Evolutionary conservation across 345 rosid genomes (phyloP).

Genomic region (Acer campestre): DNA sequence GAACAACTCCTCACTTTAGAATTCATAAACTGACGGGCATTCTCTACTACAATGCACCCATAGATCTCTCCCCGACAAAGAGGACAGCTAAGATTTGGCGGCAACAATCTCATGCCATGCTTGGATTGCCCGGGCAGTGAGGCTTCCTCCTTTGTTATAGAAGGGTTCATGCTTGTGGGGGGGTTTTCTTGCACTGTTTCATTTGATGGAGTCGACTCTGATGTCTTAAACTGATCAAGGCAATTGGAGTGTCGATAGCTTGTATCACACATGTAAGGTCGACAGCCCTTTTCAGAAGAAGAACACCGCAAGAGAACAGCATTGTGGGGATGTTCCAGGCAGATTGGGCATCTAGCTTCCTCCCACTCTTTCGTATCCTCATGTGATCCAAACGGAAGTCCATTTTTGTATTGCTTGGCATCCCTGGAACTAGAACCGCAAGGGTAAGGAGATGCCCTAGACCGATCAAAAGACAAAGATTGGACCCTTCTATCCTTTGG

Average conservation of each 20-base stretch:
- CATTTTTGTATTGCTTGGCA: slow-evolving; percentile 26
- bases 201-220: slow-evolving; percentile 26
- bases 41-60: slow-evolving; percentile 46
- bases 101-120: slow-evolving; percentile 21
- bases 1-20: slow-evolving; percentile 56
- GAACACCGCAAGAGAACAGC: slow-evolving; percentile 66
- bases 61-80: slow-evolving; percentile 59
- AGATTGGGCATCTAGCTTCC: slow-evolving; percentile 62
- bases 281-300: slow-evolving; percentile 60
- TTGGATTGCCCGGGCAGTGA: slow-evolving; percentile 2
- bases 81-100: slow-evolving; percentile 45
- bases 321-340: slow-evolving; percentile 83
- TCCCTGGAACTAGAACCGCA: slow-evolving; percentile 44
- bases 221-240: slow-evolving; percentile 48
- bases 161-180: slow-evolving; percentile 10
- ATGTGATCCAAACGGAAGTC: slow-evolving; percentile 20
- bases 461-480: slow-evolving; percentile 30
- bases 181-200: slow-evolving; percentile 26
- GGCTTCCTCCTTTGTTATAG: slow-evolving; percentile 17
- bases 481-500: slow-evolving; percentile 48
- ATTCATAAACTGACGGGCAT: slow-evolving; percentile 59
- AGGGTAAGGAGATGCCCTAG: slow-evolving; percentile 55
- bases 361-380: slow-evolving; percentile 63
- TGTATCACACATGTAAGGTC: slow-evolving; percentile 74
- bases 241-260: slow-evolving; percentile 76